Evolutionary conservation across 352 stramenopile genomes (phyloP), one percentile per base, ranked within the genome.

Genomic region (Phytophthora pluvialis): DNA sequence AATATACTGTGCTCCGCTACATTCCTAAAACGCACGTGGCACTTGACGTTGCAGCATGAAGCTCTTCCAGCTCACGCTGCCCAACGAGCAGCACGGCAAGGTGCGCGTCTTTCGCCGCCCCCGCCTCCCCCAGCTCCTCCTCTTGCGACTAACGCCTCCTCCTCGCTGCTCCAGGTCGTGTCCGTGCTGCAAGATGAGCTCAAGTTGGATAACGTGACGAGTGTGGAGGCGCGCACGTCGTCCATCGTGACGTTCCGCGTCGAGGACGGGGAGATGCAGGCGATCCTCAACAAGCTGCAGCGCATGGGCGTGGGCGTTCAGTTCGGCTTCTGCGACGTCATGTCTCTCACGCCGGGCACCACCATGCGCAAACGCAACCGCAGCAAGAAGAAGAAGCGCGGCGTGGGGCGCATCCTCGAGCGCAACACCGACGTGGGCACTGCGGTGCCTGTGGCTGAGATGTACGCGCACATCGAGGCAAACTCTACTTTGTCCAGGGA

Each of bases 311-410:
- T 95, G 21, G 86, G 86, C 26, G 85, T 95, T 32, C 81, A 93
- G 64, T 95, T 93, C 56, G 86, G 86, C 47, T 93, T 95, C 61
- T 95, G 86, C 68, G 86, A 95, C 58, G 86, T 95, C 75, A 95
- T 95, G 86, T 93, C 83, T 55, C 81, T 93, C 66, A 95, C 86
- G 45, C 84, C 86, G 1, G 86, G 86, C 52, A 95, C 86, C 13
- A 91, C 84, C 44, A 88, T 95, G 45, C 84, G 70, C 54, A 86
- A 92, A 40, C 74, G 59, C 50, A 75, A 63, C 54, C 57, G 40
- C 44, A 67, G 51, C 31, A 75, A 80, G 49, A 83, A 77, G 51
- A 88, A 88, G 46, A 90, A 83, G 60, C 79, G 80, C 32, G 77
- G 77, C 40, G 79, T 90, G 21, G 80, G 80, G 3, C 75, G 82